phyloP scores from a whole-genome alignment of 352 stramenopile species.

The Discostella stelligera region DNA sequence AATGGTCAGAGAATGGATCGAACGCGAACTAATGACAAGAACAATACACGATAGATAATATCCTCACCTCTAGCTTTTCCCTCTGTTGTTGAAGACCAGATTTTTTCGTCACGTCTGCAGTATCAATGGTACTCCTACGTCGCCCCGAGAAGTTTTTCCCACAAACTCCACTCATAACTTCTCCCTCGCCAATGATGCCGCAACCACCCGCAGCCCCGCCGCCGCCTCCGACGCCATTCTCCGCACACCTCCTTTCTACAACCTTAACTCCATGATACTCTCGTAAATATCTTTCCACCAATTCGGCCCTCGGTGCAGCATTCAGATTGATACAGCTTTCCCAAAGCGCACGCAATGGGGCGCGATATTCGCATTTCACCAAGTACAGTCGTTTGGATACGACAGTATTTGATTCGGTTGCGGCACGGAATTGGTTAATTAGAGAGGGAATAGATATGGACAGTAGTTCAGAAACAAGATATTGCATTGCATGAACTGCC shows the following conservation, averaged over 20 bases:
- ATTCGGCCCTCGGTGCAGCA: constrained; percentile 57
- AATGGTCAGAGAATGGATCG: neutral
- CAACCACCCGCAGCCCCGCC: neutral
- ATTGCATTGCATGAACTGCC: constrained; percentile 38
- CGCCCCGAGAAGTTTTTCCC: constrained; percentile 9
- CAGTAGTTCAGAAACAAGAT: constrained; percentile 37
- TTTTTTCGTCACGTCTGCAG: constrained; percentile 5
- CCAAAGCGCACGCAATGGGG: constrained; percentile 73
- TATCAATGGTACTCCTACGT: constrained; percentile 24
- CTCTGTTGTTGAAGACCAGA: constrained; percentile 24
- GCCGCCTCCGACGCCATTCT: neutral
- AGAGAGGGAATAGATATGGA: constrained; percentile 41
- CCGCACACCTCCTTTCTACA: neutral
- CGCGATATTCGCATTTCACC: constrained; percentile 82
- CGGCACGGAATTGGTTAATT: constrained; percentile 71
- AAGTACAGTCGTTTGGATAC: constrained; percentile 80
- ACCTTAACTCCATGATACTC: constrained; percentile 38
- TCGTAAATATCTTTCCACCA: constrained; percentile 67
- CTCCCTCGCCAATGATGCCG: neutral
- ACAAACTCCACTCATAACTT: neutral
- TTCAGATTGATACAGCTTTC: constrained; percentile 72
- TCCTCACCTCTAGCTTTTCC: constrained; percentile 37
- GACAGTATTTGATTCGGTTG: constrained; percentile 66
- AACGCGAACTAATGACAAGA: neutral
- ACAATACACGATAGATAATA: neutral